Conservation (phyloP, 208 protist genomes). For the Novymonas esmeraldas region DNA sequence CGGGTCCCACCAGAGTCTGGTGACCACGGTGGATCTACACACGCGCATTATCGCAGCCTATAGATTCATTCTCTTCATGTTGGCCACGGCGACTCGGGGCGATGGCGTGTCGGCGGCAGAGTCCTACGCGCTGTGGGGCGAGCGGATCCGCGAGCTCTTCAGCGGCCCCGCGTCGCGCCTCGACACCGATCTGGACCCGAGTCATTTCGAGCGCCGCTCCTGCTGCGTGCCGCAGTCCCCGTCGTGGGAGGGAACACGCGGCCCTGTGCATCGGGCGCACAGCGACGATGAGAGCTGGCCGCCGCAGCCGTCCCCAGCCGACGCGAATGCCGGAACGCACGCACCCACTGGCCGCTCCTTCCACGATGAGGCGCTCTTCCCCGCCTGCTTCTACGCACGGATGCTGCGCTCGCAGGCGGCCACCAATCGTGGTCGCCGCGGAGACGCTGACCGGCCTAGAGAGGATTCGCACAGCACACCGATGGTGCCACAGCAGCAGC, state of each 20-base stretch:
- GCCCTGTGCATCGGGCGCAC: no score
- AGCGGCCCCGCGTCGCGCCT: neutral
- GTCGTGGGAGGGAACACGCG: no score
- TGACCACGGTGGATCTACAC: no score
- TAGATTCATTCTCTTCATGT: neutral
- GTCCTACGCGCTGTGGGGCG: conserved; percentile 60
- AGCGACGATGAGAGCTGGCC: no score
- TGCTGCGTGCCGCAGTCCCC: conserved; percentile 15
- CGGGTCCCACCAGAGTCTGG: no score
- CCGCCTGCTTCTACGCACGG: conserved; percentile 66
- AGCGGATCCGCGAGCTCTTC: conserved; percentile 52
- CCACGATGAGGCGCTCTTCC: conserved; percentile 5
- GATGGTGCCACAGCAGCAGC: no score
- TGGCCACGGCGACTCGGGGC: neutral
- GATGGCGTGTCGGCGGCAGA: conserved; percentile 35
- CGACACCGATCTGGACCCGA: conserved; percentile 13
- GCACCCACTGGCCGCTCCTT: neutral
- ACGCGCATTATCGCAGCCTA: no score
- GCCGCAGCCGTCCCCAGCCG: neutral
- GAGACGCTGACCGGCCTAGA: no score
- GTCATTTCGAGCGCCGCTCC: conserved; percentile 20
- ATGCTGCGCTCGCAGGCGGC: conserved; percentile 30
- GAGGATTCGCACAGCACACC: no score
- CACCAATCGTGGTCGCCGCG: no score
- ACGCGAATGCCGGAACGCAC: neutral